These are phyloP conservation scores for Penicillium sp. DNA, from an alignment of 2,329 filamentous ascomycete genomes.

Conservation along the genomic window DNA sequence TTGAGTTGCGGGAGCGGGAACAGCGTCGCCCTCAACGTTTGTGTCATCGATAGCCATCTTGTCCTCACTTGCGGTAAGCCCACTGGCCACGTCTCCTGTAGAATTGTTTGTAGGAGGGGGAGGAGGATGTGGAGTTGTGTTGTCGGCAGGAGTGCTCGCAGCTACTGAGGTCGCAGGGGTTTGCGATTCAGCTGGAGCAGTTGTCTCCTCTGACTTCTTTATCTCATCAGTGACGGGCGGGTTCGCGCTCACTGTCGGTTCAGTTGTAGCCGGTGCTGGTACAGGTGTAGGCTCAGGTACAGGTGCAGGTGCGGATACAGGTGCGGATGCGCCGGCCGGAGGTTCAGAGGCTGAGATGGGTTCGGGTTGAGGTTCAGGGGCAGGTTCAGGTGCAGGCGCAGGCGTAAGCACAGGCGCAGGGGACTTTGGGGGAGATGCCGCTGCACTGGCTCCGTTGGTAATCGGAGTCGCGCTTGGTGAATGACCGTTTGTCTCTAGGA, in stretches of 20 bases:
- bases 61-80: constrained; percentile 6
- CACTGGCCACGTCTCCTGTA: background rate
- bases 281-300: background rate
- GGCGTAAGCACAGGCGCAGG: constrained; percentile 18
- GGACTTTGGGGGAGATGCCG: constrained; percentile 37
- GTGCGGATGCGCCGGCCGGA: background rate
- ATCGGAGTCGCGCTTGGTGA: constrained; percentile 21
- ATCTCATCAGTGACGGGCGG: constrained; percentile 2
- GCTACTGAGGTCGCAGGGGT: constrained; percentile 2
- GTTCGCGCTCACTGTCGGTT: constrained; percentile 2
- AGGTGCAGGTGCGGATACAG: background rate
- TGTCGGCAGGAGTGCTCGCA: background rate
- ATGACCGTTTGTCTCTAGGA: constrained; percentile 37
- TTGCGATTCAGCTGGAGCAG: background rate
- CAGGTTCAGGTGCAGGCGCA: constrained; percentile 10
- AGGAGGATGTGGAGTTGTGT: background rate
- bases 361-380: background rate
- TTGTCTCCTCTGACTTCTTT: constrained; percentile 6
- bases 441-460: constrained; percentile 34
- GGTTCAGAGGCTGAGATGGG: too few relatives aligned
- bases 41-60: constrained; percentile 28
- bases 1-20: constrained; percentile 29
- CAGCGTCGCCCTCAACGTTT: too few relatives aligned
- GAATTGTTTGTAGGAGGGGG: background rate
- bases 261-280: background rate